phyloP scores from a whole-genome alignment of 306 rosid genomes.

The Nissolia schottii region DNA sequence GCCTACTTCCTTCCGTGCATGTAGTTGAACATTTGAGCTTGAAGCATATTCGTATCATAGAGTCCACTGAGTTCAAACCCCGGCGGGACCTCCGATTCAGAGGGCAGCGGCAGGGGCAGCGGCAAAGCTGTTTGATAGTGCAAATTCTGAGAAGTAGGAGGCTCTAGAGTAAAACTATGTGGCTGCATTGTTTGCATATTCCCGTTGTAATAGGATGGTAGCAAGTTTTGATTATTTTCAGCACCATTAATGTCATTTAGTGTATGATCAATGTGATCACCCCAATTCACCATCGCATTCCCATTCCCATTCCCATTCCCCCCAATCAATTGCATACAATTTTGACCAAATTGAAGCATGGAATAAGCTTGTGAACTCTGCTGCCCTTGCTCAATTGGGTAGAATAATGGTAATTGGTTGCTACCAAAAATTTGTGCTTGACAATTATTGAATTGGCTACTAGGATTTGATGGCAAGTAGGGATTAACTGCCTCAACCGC shows the following conservation, averaged over 20 bases:
- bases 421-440: neutral
- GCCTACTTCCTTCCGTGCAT: constrained; percentile 1
- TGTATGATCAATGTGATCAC: neutral
- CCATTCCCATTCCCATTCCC: neutral
- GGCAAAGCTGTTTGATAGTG: neutral
- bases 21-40: neutral
- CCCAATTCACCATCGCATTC: neutral
- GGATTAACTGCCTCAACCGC: neutral
- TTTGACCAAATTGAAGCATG: neutral
- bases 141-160: neutral
- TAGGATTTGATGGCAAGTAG: neutral
- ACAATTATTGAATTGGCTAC: neutral
- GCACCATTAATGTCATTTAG: neutral
- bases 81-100: neutral
- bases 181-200: neutral
- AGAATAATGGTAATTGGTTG: neutral
- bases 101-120: too few relatives aligned
- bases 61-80: neutral
- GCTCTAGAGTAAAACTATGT: neutral
- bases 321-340: neutral
- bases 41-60: neutral
- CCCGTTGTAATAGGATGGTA: neutral
- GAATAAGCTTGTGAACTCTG: constrained; percentile 14
- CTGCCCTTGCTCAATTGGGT: neutral
- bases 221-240: neutral